These are phyloP conservation scores for Podosphaera xanthii DNA, from an alignment of 2,329 filamentous ascomycete species.

Conservation along the genomic window DNA sequence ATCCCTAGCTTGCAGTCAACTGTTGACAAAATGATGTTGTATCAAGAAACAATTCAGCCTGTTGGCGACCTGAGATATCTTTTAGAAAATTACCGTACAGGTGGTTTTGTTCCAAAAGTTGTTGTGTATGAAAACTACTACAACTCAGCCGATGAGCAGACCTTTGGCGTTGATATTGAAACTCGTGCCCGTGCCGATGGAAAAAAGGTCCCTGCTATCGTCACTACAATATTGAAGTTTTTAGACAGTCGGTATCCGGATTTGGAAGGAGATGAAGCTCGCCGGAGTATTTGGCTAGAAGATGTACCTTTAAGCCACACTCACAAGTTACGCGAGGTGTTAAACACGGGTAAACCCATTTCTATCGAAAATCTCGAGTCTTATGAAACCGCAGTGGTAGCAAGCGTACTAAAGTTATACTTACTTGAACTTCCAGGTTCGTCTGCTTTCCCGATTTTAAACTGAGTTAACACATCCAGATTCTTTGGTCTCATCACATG, in stretches of 20 bases:
- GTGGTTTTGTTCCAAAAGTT: constrained; percentile 74
- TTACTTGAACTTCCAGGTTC: constrained; percentile 79
- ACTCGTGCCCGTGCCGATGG: constrained; percentile 78
- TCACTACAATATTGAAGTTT: constrained; percentile 85
- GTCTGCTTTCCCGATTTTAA: constrained; percentile 15
- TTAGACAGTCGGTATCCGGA: constrained; percentile 94
- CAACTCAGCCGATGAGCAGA: constrained; percentile 92
- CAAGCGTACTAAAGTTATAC: constrained; percentile 80
- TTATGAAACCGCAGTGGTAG: constrained; percentile 86
- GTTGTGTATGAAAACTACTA: constrained; percentile 98
- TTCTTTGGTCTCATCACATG: constrained; percentile 91
- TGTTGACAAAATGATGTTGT: constrained; percentile 96
- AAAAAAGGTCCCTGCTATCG: constrained; percentile 79
- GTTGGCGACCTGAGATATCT: constrained; percentile 75
- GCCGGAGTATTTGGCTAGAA: constrained; percentile 79
- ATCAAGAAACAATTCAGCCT: constrained; percentile 96
- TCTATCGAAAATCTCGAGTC: constrained; percentile 55
- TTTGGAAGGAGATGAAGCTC: constrained; percentile 82
- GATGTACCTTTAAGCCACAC: constrained; percentile 72
- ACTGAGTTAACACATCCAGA: constrained; percentile 28
- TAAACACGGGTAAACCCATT: constrained; percentile 75
- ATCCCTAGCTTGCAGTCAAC: constrained; percentile 89
- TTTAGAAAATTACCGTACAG: constrained; percentile 89
- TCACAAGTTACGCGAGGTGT: constrained; percentile 56
- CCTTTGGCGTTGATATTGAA: constrained; percentile 94